Evolutionary conservation across 1,284 basidiomycete genomes (phyloP), one percentile per base, ranked within the genome.

Genomic region (Austroboletus olivaceoglutinosus): DNA sequence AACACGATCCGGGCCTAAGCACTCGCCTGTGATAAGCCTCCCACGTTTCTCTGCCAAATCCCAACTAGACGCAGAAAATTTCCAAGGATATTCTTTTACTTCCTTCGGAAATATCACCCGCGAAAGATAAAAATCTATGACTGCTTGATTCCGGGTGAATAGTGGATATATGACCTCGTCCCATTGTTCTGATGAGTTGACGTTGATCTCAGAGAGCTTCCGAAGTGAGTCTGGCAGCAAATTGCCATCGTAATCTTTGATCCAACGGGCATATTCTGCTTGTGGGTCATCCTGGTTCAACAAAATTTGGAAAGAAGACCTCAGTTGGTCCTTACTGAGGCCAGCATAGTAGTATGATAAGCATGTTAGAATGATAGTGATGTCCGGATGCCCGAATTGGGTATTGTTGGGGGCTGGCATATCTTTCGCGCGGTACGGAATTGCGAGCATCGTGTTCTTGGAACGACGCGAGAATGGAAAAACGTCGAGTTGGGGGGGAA

Each of bases 61-160:
- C n/a, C n/a, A n/a, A n/a, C n/a, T n/a, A n/a, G n/a, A n/a, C n/a
- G n/a, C n/a, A n/a, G n/a, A n/a, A n/a, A n/a, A n/a, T n/a, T n/a
- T n/a, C n/a, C n/a, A n/a, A n/a, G n/a, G n/a, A n/a, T n/a, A n/a
- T n/a, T n/a, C n/a, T n/a, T n/a, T n/a, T n/a, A n/a, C n/a, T n/a
- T n/a, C n/a, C n/a, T n/a, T n/a, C n/a, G n/a, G n/a, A n/a, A n/a
- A n/a, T n/a, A n/a, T n/a, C n/a, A n/a, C n/a, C n/a, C n/a, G n/a
- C n/a, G n/a, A n/a, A n/a, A n/a, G n/a, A n/a, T n/a, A 81, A 57
- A 81, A 81, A 50, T 81, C 66, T 33, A 81, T 58, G 5, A 70
- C 66, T 0, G 64, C 66, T 34, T 70, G 64, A 48, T 76, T 77
- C 12, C 50, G 51, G 3, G 53, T 53, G 51, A 79, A 75, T 0